Evolutionary conservation across 2,329 filamentous ascomycete species (phyloP).

Genomic region (Podosphaera fusca): DNA sequence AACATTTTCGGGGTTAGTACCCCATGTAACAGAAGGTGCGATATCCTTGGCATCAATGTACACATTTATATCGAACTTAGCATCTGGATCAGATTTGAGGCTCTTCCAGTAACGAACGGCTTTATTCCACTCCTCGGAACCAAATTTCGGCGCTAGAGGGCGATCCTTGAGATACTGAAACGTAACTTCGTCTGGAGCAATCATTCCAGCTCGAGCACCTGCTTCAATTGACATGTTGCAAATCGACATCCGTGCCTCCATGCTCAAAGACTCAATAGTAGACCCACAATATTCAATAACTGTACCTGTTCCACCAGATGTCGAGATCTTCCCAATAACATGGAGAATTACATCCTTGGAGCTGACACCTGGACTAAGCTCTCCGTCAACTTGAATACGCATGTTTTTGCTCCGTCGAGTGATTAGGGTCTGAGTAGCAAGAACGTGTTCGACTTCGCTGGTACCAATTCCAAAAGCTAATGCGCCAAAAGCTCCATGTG

Average conservation of each 20-base stretch:
- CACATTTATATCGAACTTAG: slow-evolving; percentile 75
- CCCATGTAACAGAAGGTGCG: slow-evolving; percentile 83
- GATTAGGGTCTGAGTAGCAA: slow-evolving; percentile 87
- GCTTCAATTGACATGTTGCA: slow-evolving; percentile 99
- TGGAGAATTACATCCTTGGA: slow-evolving; percentile 91
- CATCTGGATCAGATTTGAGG: slow-evolving; percentile 65
- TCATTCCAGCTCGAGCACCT: slow-evolving; percentile 87
- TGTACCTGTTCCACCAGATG: slow-evolving; percentile 77
- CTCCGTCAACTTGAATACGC: slow-evolving; percentile 84
- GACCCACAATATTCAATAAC: slow-evolving; percentile 97
- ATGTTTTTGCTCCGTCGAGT: slow-evolving; percentile 96
- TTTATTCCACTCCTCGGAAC: slow-evolving; percentile 72
- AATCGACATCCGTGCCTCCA: slow-evolving; percentile 97
- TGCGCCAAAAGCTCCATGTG: slow-evolving; percentile 86
- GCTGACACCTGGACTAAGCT: slow-evolving; percentile 72
- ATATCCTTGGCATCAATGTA: slow-evolving; percentile 87
- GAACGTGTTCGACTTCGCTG: slow-evolving; percentile 92
- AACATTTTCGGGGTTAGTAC: slow-evolving; percentile 88
- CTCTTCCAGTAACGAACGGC: slow-evolving; percentile 73
- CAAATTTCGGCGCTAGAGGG: slow-evolving; percentile 66
- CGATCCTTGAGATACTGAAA: slow-evolving; percentile 88
- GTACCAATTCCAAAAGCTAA: slow-evolving; percentile 95
- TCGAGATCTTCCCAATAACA: slow-evolving; percentile 82
- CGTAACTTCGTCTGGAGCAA: slow-evolving; percentile 81
- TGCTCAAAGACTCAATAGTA: slow-evolving; percentile 68